Base-by-base conservation (phyloP, 768 basidiomycete genomes). In the Cystobasidiopsis lactophilus region DNA sequence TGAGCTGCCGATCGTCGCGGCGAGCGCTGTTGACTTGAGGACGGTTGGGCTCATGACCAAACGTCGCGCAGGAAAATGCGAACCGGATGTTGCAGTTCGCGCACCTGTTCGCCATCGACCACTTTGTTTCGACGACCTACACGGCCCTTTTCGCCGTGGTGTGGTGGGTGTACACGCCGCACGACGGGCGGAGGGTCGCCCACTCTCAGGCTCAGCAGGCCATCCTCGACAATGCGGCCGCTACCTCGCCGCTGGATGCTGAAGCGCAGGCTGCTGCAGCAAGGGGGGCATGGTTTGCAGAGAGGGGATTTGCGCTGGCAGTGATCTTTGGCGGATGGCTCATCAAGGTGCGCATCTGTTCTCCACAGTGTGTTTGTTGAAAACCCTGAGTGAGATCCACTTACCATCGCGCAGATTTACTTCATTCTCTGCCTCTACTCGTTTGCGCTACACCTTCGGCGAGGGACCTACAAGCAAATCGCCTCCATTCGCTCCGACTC, bases 151-250 rank as follows among this genome's bases (percentile, higher is more conserved):
- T 98, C 58, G 82, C 78, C 37, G 74, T 85, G 21, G 69, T 74
- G 38, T 98, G 89, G 91, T 98, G 85, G 80, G 67, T 76, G 31
- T 81, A 81, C 69, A 82, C 78, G 1, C 82, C 88, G 0, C 93
- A 98, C 63, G 88, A 98, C 60, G 93, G 93, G 4, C 73, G 72
- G 23, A 75, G 77, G 1, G 74, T 76, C 31, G 74, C 75, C 57
- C 84, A 91, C 65, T 95, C 88, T 1, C 72, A 74, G 27, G 91
- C 93, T 10, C 93, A 98, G 67, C 69, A 83, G 64, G 80, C 77
- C 39, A 76, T 98, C 65, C 80, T 85, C 64, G 62, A 64, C n/a
- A 66, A 64, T 1, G 66, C 67, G 45, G 71, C 78, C 37, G 71
- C 71, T 40, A 76, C 72, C 38, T 71, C 72, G 50, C 67, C 70